These are phyloP conservation scores for Ophiorrhiza pumila DNA, from an alignment of 257 asterid genomes.

Conservation along the genomic window DNA sequence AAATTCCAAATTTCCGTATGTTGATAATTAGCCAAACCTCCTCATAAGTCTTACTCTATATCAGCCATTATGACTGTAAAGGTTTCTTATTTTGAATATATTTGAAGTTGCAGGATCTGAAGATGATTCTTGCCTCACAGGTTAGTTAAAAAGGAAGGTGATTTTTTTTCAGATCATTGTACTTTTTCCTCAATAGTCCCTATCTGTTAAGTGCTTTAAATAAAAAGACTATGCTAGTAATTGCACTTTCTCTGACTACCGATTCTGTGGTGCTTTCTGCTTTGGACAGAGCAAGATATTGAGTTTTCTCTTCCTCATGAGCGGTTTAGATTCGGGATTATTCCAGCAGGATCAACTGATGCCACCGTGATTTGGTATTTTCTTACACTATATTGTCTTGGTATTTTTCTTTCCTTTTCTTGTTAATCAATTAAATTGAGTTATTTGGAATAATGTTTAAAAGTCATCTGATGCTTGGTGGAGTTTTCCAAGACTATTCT, in stretches of 20 bases:
- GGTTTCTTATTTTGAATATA: conserved; percentile 29
- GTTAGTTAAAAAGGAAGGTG: conserved; percentile 23
- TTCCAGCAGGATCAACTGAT: conserved; percentile 99
- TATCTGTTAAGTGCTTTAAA: background rate
- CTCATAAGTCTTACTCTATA: conserved; percentile 11
- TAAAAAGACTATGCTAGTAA: background rate
- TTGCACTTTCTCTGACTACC: conserved; percentile 22
- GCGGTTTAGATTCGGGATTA: conserved; percentile 81
- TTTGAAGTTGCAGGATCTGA: conserved; percentile 31
- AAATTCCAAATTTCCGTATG: conserved; percentile 50
- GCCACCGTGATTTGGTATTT: conserved; percentile 84
- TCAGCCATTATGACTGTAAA: conserved; percentile 17
- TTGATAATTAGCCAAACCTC: conserved; percentile 22
- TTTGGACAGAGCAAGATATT: conserved; percentile 49
- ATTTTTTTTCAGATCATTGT: background rate
- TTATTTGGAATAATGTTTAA: background rate
- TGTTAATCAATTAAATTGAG: background rate
- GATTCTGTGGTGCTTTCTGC: conserved; percentile 21
- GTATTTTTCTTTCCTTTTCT: background rate
- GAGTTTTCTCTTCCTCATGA: conserved; percentile 66
- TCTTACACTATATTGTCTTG: conserved; percentile 19
- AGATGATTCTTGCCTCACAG: conserved; percentile 29
- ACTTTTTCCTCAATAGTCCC: background rate
- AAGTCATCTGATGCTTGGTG: background rate
- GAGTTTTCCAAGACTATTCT: background rate